Evolutionary conservation across 768 basidiomycete species (phyloP).

Genomic region (Mycena haematopus): DNA sequence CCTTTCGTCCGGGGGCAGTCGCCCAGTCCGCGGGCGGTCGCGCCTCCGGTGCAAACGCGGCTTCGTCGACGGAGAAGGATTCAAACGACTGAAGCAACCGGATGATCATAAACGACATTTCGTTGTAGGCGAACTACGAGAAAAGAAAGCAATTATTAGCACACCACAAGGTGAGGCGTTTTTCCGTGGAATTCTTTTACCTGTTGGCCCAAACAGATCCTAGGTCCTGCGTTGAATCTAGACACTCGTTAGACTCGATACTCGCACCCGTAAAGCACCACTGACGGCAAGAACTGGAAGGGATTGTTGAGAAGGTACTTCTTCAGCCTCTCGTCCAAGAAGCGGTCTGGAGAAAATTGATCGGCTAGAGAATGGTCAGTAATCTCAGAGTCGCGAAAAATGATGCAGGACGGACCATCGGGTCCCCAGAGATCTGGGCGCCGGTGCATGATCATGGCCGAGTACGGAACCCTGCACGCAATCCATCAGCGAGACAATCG

Average conservation of each 20-base stretch:
- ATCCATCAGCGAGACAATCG: neutral
- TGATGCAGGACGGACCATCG: slow-evolving; percentile 37
- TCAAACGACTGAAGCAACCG: slow-evolving; percentile 49
- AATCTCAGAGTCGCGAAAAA: neutral
- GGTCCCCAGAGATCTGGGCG: slow-evolving; percentile 56
- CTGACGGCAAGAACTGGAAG: slow-evolving; percentile 54
- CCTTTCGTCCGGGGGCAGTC: slow-evolving; percentile 36
- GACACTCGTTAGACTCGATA: neutral
- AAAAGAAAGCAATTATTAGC: neutral
- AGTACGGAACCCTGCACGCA: slow-evolving; percentile 39
- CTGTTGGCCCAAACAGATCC: slow-evolving; percentile 54
- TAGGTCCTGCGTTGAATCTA: slow-evolving; percentile 45
- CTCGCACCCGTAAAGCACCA: neutral
- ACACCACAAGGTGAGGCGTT: neutral
- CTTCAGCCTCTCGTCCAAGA: slow-evolving; percentile 54
- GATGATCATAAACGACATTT: slow-evolving; percentile 34
- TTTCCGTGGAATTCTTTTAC: slow-evolving; percentile 29
- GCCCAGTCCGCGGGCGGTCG: slow-evolving; percentile 46
- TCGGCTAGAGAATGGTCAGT: slow-evolving; percentile 39
- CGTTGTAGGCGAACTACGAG: slow-evolving; percentile 27
- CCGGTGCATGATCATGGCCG: slow-evolving; percentile 44
- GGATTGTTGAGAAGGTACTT: slow-evolving; percentile 53
- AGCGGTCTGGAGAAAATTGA: slow-evolving; percentile 59
- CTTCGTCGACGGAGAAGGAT: slow-evolving; percentile 40
- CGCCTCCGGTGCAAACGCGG: slow-evolving; percentile 39